A percentile compares a stretch with the other conserved stretches of the same genome.
phyloP scores from a whole-genome alignment of 2,329 filamentous ascomycete species.

The Alternaria triticimaculans region DNA sequence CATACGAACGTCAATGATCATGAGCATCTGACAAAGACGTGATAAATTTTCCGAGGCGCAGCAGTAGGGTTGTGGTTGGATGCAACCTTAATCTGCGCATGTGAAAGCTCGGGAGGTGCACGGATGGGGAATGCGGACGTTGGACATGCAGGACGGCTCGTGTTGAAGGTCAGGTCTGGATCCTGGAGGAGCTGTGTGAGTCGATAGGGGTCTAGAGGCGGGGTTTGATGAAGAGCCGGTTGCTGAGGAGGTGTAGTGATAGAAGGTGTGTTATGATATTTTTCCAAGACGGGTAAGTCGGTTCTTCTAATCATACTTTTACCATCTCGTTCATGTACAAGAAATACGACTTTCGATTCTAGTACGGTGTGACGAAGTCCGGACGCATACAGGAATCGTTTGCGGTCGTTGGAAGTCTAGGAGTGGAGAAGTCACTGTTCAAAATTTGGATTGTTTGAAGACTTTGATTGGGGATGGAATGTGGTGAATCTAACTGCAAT shows the following conservation, averaged over 20 bases:
- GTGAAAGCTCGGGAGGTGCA: background rate
- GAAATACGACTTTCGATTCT: background rate
- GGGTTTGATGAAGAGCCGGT: background rate
- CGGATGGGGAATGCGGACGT: background rate
- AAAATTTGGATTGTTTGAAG: background rate
- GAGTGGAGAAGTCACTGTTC: background rate
- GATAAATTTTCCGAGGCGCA: slow-evolving; percentile 19
- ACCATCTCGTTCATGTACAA: background rate
- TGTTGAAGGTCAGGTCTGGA: background rate
- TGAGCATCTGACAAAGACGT: slow-evolving; percentile 19
- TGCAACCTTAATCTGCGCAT: background rate
- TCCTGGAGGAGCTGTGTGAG: background rate
- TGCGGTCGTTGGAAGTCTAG: background rate
- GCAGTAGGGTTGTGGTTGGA: background rate
- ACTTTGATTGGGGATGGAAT: background rate
- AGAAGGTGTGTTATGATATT: background rate
- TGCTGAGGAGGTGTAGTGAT: background rate
- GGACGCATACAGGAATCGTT: background rate
- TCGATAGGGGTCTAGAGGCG: background rate
- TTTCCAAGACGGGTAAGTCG: background rate
- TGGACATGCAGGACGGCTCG: background rate
- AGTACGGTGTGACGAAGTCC: background rate
- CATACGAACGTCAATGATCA: background rate
- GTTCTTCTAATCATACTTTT: background rate
- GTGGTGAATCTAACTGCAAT: background rate